A percentile compares a stretch with the other conserved stretches of the same genome.
Evolutionary conservation across 2,329 filamentous ascomycete species (phyloP).

Genomic region (Moelleriella libera): DNA sequence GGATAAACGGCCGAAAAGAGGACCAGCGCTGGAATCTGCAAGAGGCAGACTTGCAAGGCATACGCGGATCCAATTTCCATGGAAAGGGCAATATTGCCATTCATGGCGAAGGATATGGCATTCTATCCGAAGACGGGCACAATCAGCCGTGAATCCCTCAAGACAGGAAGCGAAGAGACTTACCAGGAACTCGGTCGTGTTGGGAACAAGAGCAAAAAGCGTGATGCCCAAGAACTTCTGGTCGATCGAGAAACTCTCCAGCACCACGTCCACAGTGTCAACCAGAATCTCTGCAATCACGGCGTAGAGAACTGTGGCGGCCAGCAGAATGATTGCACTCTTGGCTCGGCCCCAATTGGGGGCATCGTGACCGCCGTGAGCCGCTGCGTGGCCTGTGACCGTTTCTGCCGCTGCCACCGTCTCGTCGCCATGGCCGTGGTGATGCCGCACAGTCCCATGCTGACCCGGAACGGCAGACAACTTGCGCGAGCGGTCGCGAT

Average conservation of each 20-base stretch:
- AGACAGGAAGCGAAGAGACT: slow-evolving; percentile 13
- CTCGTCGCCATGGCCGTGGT: slow-evolving; percentile 17
- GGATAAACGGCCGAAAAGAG: slow-evolving; percentile 74
- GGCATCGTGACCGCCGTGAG: slow-evolving; percentile 78
- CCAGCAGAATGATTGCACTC: slow-evolving; percentile 77
- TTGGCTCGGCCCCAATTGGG: slow-evolving; percentile 94
- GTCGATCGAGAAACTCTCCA: slow-evolving; percentile 81
- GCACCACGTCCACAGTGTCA: slow-evolving; percentile 90
- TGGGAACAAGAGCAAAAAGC: slow-evolving; percentile 89
- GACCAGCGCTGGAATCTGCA: slow-evolving; percentile 88
- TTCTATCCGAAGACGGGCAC: slow-evolving; percentile 39
- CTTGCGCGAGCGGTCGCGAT: slow-evolving; percentile 31
- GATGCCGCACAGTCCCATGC: slow-evolving; percentile 13
- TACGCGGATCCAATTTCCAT: slow-evolving; percentile 99
- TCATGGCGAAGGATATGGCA: slow-evolving; percentile 98
- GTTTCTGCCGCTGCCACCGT: slow-evolving; percentile 14
- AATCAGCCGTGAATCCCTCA: background rate
- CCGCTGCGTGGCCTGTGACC: slow-evolving; percentile 17
- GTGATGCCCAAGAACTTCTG: slow-evolving; percentile 97
- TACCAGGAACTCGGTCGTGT: slow-evolving; percentile 94
- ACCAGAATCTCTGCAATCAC: slow-evolving; percentile 94
- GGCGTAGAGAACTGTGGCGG: slow-evolving; percentile 85
- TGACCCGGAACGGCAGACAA: slow-evolving; percentile 16
- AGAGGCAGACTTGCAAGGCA: slow-evolving; percentile 84
- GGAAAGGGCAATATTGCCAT: slow-evolving; percentile 93